Conservation (phyloP, 192 early-diverging fungal species). For the Haplosporangium gracile region DNA sequence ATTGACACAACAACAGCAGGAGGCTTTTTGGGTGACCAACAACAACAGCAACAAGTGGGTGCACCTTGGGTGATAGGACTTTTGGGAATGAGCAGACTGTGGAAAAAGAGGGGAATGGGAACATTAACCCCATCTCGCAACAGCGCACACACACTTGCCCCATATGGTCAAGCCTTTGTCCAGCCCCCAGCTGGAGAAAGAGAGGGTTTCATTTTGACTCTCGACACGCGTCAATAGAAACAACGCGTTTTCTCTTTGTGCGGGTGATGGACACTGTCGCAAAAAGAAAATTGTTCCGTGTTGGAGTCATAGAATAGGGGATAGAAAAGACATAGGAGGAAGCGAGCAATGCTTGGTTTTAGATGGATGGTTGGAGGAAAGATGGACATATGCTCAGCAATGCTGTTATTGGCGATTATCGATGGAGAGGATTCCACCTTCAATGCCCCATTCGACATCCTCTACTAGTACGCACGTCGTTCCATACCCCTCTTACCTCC, state of each 20-base stretch:
- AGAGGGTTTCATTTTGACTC: background rate
- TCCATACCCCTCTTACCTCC: background rate
- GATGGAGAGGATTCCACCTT: background rate
- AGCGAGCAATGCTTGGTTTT: background rate
- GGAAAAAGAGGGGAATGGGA: background rate
- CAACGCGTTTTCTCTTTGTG: background rate
- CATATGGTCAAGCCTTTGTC: slow-evolving; percentile 1
- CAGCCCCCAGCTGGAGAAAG: background rate
- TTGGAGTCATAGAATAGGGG: no score
- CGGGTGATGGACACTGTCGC: background rate
- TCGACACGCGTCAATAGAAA: background rate
- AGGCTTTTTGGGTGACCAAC: no score
- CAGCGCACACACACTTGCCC: background rate
- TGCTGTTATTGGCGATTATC: background rate
- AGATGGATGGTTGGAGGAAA: background rate
- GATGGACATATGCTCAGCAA: background rate
- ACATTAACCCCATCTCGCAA: background rate
- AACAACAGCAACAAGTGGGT: no score
- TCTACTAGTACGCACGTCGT: background rate
- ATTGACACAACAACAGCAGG: background rate
- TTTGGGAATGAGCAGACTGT: background rate
- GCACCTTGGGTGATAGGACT: background rate
- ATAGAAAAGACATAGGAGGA: no score
- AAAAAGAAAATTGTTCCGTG: background rate
- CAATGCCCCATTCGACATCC: background rate